Evolutionary conservation across 352 stramenopile species (phyloP).

Genomic region (Pythium vanterpoolii): DNA sequence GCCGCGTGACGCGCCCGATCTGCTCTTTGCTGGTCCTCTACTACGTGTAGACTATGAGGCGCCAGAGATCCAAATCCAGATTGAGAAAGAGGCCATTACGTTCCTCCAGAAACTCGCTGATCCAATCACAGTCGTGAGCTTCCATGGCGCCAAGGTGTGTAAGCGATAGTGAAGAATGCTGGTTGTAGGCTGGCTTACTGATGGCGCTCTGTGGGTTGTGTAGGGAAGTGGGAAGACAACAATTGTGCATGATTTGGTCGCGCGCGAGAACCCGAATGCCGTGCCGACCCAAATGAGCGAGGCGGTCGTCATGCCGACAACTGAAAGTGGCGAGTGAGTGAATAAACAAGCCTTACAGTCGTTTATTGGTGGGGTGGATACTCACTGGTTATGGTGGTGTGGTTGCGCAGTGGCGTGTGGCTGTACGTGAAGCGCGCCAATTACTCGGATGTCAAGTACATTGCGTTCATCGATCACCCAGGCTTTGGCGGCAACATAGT

Average conservation of each 20-base stretch:
- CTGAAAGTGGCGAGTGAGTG: constrained; percentile 8
- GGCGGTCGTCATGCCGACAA: constrained; percentile 1
- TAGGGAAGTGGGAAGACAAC: constrained; percentile 55
- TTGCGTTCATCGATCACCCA: constrained; percentile 57
- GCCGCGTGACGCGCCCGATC: constrained; percentile 19
- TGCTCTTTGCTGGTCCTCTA: constrained; percentile 67
- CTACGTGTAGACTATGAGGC: constrained; percentile 46
- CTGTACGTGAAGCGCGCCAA: constrained; percentile 69
- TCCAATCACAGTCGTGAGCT: constrained; percentile 61
- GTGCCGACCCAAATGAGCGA: constrained; percentile 1
- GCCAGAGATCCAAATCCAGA: constrained; percentile 59
- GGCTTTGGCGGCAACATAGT: constrained; percentile 41
- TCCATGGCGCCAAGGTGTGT: constrained; percentile 49
- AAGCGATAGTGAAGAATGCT: background rate
- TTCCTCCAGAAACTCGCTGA: constrained; percentile 73
- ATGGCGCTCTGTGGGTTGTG: background rate
- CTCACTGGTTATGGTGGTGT: background rate
- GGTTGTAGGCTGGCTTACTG: background rate
- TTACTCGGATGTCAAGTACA: constrained; percentile 69
- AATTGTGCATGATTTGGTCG: constrained; percentile 40
- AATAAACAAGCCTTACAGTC: no score
- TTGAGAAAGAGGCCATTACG: constrained; percentile 64
- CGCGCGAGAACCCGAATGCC: constrained; percentile 20
- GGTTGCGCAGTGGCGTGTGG: constrained; percentile 41
- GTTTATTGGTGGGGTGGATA: background rate